Conservation (phyloP, 768 basidiomycete genomes). For the Hypsizygus marmoreus region DNA sequence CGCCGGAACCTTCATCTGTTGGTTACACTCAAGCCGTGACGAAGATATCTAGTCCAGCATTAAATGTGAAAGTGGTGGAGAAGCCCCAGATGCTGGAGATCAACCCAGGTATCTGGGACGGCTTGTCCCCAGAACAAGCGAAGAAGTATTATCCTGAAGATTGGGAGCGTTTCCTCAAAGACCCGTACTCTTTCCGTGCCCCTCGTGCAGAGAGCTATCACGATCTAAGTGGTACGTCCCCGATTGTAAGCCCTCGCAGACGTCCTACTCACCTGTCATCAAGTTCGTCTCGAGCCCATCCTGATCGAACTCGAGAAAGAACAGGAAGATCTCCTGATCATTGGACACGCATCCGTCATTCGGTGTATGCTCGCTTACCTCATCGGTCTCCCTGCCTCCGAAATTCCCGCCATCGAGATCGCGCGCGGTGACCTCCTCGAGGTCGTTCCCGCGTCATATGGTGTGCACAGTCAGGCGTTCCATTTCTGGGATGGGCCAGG, state of each 20-base stretch:
- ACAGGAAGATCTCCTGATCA: constrained; percentile 92
- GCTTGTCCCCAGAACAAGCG: constrained; percentile 87
- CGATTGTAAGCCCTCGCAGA: constrained; percentile 8
- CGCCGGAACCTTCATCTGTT: constrained; percentile 10
- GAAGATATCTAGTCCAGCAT: constrained; percentile 20
- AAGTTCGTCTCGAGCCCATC: constrained; percentile 91
- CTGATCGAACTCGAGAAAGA: constrained; percentile 94
- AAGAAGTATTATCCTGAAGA: constrained; percentile 90
- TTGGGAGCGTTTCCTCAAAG: constrained; percentile 89
- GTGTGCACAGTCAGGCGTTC: constrained; percentile 87
- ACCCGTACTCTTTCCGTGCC: constrained; percentile 91
- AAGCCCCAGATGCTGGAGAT: constrained; percentile 98
- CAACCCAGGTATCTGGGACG: constrained; percentile 98
- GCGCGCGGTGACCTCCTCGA: constrained; percentile 96
- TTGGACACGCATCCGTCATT: constrained; percentile 96
- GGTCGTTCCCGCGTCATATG: constrained; percentile 85
- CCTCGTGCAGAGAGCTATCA: constrained; percentile 98
- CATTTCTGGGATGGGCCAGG: constrained; percentile 94
- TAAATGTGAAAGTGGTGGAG: constrained; percentile 84
- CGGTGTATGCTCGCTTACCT: constrained; percentile 93
- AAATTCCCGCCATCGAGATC: constrained; percentile 97
- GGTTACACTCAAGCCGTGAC: constrained; percentile 9
- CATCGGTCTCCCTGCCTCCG: constrained; percentile 90
- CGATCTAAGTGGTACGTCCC: constrained; percentile 73
- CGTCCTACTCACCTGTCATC: constrained; percentile 4